These are phyloP conservation scores for Russula emetica DNA, from an alignment of 768 basidiomycete genomes.

Conservation along the genomic window DNA sequence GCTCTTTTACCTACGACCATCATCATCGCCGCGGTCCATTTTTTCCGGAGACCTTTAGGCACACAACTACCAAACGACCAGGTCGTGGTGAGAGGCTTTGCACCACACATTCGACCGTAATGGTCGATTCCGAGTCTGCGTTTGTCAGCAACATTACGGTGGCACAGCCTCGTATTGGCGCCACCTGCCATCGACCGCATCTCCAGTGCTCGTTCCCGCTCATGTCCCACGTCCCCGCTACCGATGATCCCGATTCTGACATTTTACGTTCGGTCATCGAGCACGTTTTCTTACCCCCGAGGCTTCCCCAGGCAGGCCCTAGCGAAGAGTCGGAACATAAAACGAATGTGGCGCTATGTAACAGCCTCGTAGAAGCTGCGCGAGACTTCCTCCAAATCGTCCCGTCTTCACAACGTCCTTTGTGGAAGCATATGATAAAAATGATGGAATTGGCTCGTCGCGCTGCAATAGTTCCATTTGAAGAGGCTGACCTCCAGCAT, in stretches of 20 bases:
- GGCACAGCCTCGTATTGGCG: no score
- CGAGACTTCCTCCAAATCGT: neutral
- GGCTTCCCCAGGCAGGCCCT: constrained; percentile 15
- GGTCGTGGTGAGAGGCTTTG: no score
- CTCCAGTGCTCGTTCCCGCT: neutral
- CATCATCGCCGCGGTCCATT: no score
- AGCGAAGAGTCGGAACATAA: neutral
- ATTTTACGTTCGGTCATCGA: neutral
- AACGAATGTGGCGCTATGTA: constrained; percentile 3
- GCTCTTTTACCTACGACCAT: no score
- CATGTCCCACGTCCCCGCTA: neutral
- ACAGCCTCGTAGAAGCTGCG: constrained; percentile 7
- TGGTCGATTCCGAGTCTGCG: no score
- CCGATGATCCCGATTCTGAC: no score
- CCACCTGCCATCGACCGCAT: neutral
- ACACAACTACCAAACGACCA: no score
- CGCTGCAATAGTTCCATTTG: neutral
- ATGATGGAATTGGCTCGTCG: neutral
- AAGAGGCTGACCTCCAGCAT: neutral
- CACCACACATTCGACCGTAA: no score
- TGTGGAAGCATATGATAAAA: constrained; percentile 5
- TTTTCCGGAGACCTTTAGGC: no score
- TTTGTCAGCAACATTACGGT: no score
- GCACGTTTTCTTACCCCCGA: constrained; percentile 16
- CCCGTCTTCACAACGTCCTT: neutral